phyloP scores from a whole-genome alignment of 2,329 filamentous ascomycete genomes.

The Gnomoniopsis sp. region DNA sequence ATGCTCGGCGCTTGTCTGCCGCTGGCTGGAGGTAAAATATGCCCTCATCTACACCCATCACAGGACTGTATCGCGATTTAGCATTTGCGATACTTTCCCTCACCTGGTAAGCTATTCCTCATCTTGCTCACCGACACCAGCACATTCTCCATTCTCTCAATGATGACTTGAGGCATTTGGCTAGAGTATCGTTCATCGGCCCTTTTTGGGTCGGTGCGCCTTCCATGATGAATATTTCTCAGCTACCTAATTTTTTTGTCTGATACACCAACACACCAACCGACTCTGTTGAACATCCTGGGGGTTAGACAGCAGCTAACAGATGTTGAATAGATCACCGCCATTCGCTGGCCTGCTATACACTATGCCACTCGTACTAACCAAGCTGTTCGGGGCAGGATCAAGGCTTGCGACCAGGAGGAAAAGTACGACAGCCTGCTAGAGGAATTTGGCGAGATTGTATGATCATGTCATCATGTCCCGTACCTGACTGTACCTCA shows the following conservation, averaged over 20 bases:
- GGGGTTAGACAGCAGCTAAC: slow-evolving; percentile 21
- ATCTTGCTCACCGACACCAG: neutral
- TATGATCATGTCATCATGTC: slow-evolving; percentile 49
- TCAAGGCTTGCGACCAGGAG: slow-evolving; percentile 91
- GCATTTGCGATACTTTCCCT: slow-evolving; percentile 16
- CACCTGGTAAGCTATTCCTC: slow-evolving; percentile 35
- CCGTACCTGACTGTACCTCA: slow-evolving; percentile 27
- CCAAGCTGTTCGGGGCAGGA: slow-evolving; percentile 49
- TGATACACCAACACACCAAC: slow-evolving; percentile 52
- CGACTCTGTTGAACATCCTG: slow-evolving; percentile 18
- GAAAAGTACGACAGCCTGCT: slow-evolving; percentile 80
- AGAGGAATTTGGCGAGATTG: slow-evolving; percentile 80
- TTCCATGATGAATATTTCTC: slow-evolving; percentile 98
- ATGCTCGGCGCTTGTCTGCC: slow-evolving; percentile 79
- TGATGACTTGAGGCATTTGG: slow-evolving; percentile 99
- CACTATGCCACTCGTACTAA: slow-evolving; percentile 21
- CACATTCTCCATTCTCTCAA: slow-evolving; percentile 36
- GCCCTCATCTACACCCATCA: slow-evolving; percentile 19
- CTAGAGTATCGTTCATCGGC: slow-evolving; percentile 83
- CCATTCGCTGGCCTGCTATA: slow-evolving; percentile 2
- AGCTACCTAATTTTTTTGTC: slow-evolving; percentile 95
- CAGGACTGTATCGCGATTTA: neutral
- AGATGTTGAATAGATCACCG: neutral
- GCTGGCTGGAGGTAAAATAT: slow-evolving; percentile 90
- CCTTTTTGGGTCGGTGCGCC: slow-evolving; percentile 52